These are phyloP conservation scores for Larix kaempferi DNA, from an alignment of 75 land plant genomes.

Conservation along the genomic window DNA sequence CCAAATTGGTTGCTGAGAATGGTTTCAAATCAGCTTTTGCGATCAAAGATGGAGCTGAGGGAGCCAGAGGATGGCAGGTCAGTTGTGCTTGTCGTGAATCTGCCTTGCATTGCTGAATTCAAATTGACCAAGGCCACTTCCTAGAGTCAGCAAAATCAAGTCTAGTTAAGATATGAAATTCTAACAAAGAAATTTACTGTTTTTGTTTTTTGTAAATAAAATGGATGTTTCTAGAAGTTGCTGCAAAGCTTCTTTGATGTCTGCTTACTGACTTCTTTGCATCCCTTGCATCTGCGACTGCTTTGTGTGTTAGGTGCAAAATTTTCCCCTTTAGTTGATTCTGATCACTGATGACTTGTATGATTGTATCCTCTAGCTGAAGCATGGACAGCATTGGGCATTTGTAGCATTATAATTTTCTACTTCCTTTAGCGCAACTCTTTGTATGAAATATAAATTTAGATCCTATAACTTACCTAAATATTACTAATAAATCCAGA, in stretches of 20 bases:
- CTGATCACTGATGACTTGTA: background rate
- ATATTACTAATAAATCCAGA: background rate
- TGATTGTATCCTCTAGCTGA: no score
- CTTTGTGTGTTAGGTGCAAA: background rate
- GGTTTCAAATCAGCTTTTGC: conserved; percentile 90
- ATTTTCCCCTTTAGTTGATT: background rate
- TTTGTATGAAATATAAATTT: background rate
- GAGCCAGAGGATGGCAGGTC: conserved; percentile 87
- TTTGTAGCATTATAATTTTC: background rate
- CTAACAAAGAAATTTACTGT: background rate
- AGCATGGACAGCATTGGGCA: background rate
- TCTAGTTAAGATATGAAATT: background rate
- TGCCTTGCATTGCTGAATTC: background rate
- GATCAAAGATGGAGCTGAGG: conserved; percentile 94
- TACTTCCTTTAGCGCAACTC: background rate
- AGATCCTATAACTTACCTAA: background rate
- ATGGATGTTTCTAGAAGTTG: conserved; percentile 15
- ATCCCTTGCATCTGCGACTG: background rate
- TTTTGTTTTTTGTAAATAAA: background rate
- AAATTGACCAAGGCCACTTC: background rate
- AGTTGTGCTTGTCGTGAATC: background rate
- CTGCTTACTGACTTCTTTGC: background rate
- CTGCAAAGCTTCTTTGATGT: background rate
- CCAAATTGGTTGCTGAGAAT: conserved; percentile 73
- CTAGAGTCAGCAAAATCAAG: background rate